Percentiles rank a stretch among this genome's conserved stretches.
Conservation (phyloP, 306 rosid genomes). For the Inga leiocalycina region DNA sequence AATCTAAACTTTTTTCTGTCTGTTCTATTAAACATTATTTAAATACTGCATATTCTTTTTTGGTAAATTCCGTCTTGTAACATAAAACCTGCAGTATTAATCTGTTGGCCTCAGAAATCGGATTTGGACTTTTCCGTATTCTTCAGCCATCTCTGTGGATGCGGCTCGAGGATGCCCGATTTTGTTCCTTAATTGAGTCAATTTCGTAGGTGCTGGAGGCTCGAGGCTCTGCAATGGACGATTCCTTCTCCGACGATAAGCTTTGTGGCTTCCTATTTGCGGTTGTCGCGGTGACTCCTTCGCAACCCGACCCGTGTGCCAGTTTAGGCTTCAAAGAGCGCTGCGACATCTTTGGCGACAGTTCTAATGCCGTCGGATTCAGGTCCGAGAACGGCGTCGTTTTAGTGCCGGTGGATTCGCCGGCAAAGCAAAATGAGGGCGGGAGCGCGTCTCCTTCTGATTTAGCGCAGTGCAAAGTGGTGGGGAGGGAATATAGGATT, state of each 20-base stretch:
- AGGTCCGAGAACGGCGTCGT: constrained; percentile 51
- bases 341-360: constrained; percentile 43
- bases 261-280: constrained; percentile 82
- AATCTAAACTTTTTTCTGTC: not conserved
- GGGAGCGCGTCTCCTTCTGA: not conserved
- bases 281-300: constrained; percentile 52
- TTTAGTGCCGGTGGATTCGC: constrained; percentile 31
- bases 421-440: not conserved
- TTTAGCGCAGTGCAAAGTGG: constrained; percentile 37
- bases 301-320: not conserved
- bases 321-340: constrained; percentile 38
- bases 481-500: not conserved
- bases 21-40: not conserved
- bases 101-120: constrained; percentile 4
- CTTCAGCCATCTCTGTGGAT: not conserved
- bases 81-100: not conserved
- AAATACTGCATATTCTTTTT: not conserved
- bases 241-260: constrained; percentile 54
- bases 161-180: not conserved
- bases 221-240: constrained; percentile 41
- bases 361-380: constrained; percentile 38
- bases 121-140: not conserved
- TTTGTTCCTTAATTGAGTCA: not conserved
- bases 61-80: not conserved
- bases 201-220: not conserved